Evolutionary conservation across 345 rosid genomes (phyloP).

Genomic region (Eucalyptus coolabah): DNA sequence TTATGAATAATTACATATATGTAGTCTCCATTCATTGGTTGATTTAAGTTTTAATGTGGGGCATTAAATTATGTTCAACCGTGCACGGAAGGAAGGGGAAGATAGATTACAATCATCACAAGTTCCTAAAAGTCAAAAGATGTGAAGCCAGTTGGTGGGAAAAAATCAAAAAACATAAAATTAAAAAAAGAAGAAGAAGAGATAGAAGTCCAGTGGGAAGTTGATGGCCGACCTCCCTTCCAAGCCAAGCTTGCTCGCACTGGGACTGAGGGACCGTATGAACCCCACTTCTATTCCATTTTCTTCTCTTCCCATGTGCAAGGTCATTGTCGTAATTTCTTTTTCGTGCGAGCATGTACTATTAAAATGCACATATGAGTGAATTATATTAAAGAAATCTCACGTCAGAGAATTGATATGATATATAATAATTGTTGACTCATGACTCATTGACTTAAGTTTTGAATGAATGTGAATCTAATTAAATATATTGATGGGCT

Average conservation of each 20-base stretch:
- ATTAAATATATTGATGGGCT: fast-evolving
- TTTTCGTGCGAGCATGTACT: fast-evolving
- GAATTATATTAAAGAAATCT: no score
- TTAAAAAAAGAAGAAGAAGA: neutral
- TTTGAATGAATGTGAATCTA: fast-evolving
- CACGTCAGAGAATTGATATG: fast-evolving
- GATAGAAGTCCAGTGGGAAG: neutral
- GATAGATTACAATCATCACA: neutral
- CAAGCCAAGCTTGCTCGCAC: neutral
- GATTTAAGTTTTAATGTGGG: neutral
- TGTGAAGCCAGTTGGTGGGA: neutral
- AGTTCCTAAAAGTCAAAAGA: neutral
- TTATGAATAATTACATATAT: neutral
- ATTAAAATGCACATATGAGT: no score
- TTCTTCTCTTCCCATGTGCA: neutral
- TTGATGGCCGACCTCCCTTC: neutral
- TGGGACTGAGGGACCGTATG: neutral
- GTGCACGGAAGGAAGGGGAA: neutral
- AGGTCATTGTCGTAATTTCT: neutral
- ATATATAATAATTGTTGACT: fast-evolving
- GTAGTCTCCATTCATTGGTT: neutral
- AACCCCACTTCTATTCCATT: neutral
- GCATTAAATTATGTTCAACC: neutral
- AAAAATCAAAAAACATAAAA: neutral
- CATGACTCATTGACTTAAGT: no score